Evolutionary conservation across 2,329 filamentous ascomycete genomes (phyloP).

Genomic region (Dendryphion nanum): DNA sequence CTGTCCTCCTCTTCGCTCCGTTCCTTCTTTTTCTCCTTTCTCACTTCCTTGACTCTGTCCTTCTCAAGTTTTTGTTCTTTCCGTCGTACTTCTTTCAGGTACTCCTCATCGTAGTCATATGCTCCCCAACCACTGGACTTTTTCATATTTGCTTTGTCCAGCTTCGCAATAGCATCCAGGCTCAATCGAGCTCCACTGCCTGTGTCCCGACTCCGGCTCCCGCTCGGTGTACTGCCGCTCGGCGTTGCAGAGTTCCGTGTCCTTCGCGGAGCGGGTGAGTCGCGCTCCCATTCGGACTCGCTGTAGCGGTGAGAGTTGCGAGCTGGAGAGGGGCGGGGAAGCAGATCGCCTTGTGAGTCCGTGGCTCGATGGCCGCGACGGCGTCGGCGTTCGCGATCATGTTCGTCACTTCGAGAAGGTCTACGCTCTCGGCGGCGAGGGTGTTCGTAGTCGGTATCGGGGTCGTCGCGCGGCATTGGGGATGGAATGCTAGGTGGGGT

Average conservation of each 20-base stretch:
- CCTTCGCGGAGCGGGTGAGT: slow-evolving; percentile 13
- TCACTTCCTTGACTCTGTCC: slow-evolving; percentile 33
- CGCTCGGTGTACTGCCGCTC: slow-evolving; percentile 13
- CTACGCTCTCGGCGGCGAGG: neutral
- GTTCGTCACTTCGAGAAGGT: slow-evolving; percentile 10
- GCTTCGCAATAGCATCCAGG: slow-evolving; percentile 62
- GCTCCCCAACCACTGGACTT: slow-evolving; percentile 44
- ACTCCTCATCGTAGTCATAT: slow-evolving; percentile 42
- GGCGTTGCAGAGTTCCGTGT: slow-evolving; percentile 16
- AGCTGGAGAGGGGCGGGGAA: slow-evolving; percentile 20
- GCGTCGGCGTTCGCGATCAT: slow-evolving; percentile 16
- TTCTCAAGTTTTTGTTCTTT: slow-evolving; percentile 37
- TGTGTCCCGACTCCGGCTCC: slow-evolving; percentile 19
- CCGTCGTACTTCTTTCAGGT: slow-evolving; percentile 35
- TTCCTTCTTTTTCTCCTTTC: slow-evolving; percentile 24
- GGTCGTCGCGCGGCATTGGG: slow-evolving; percentile 20
- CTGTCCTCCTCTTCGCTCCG: slow-evolving; percentile 24
- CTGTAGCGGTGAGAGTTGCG: slow-evolving; percentile 21
- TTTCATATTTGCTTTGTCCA: slow-evolving; percentile 63
- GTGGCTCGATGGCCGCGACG: slow-evolving; percentile 39
- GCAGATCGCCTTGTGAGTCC: slow-evolving; percentile 38
- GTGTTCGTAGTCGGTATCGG: slow-evolving; percentile 13
- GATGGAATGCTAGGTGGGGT: no score
- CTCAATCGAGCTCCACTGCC: slow-evolving; percentile 42
- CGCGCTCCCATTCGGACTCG: slow-evolving; percentile 28